Conservation (phyloP, 345 rosid genomes). For the Psidium friedrichsthalianum region DNA sequence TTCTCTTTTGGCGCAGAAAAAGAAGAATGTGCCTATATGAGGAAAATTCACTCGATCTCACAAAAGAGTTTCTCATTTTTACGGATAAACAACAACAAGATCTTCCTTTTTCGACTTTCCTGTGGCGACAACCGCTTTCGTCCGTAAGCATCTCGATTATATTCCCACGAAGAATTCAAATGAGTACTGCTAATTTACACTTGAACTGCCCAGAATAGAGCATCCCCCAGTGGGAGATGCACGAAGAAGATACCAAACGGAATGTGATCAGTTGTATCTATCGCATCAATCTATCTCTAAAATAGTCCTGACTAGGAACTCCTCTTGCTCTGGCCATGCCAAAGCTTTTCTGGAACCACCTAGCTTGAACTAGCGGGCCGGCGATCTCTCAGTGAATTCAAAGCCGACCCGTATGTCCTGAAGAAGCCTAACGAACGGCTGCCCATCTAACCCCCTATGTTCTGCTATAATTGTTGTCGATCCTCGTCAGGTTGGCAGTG, state of each 20-base stretch:
- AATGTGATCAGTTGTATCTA: not conserved
- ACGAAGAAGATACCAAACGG: not conserved
- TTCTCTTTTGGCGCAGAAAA: too few relatives aligned
- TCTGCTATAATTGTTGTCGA: not conserved
- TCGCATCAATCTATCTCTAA: not conserved
- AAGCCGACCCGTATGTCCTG: conserved; percentile 47
- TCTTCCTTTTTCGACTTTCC: not conserved
- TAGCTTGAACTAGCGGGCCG: conserved; percentile 39
- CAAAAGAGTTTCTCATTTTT: not conserved
- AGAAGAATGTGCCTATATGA: not conserved
- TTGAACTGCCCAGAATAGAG: not conserved
- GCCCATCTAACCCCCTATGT: not conserved
- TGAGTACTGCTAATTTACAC: not conserved
- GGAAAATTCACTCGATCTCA: not conserved
- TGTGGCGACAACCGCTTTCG: not conserved
- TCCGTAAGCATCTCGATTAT: not conserved
- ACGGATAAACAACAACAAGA: not conserved
- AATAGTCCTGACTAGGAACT: not conserved
- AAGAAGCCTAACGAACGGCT: conserved; percentile 53
- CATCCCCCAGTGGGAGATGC: not conserved
- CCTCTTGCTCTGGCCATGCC: conserved; percentile 2
- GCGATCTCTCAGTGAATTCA: conserved; percentile 67
- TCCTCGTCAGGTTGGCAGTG: not conserved
- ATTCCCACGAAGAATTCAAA: not conserved
- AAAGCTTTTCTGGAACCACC: conserved; percentile 55